Evolutionary conservation across 1,139 yeast genomes (phyloP), one percentile per base, ranked within the genome.

Genomic region (Diutina pseudorugosa): DNA sequence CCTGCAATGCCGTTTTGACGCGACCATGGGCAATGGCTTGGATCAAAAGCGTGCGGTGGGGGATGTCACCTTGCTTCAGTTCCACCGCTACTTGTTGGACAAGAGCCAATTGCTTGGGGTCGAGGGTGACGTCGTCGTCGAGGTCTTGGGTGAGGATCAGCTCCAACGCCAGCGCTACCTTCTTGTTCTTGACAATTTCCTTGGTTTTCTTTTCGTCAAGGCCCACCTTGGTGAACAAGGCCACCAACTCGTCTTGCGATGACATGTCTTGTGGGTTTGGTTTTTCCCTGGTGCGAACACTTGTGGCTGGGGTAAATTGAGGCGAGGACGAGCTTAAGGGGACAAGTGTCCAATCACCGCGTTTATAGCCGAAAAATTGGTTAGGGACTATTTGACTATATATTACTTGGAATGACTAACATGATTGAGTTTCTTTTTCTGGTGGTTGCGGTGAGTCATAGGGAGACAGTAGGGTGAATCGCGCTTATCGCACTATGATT

Each of bases 101-200:
- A 55, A 87, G 73, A 3, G 85, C 75, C 57, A 83, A 75, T 57
- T 77, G 71, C 66, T 84, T 74, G 21, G 73, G 77, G 57, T 73
- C 76, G 33, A 45, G 41, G 21, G 58, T 56, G 21, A 57, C 50
- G 8, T 54, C 41, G 1, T 52, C 59, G 7, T 4, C 21, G 63
- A 64, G 41, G 62, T 59, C 45, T 66, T 25, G 7, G 19, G 33
- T 61, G 3, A 86, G 72, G 55, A 90, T 77, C 47, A 77, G 78
- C 44, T 73, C 76, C 55, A 93, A 75, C 1, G 95, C 80, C 41
- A 72, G 71, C 19, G 94, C 79, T 41, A 90, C 95, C 65, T 90
- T 90, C 65, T 84, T 83, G 71, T 93, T 93, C 67, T 88, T 91
- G 55, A 80, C 66, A 54, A 89, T 82, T 64, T 93, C 98, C 51